Percentiles rank a stretch among this genome's conserved stretches.
Evolutionary conservation across 176 grass and related monocot species (phyloP).

Genomic region (Alloteropsis semialata): DNA sequence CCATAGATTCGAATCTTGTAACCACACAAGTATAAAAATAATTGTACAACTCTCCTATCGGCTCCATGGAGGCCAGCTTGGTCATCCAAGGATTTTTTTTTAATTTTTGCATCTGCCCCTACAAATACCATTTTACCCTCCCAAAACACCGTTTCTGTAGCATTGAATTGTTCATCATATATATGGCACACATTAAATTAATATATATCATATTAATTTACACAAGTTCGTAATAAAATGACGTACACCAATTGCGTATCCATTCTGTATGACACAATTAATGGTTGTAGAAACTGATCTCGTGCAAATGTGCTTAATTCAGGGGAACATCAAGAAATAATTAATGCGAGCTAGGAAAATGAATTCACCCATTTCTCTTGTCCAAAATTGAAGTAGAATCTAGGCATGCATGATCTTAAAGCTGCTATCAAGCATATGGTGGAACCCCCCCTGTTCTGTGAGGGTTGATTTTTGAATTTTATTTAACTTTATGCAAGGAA

Average conservation of each 20-base stretch:
- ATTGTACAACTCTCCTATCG: no score
- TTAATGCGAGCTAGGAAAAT: background rate
- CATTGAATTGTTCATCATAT: background rate
- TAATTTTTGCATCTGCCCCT: no score
- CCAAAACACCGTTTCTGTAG: no score
- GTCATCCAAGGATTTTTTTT: no score
- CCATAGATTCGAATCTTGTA: no score
- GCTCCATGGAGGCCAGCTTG: no score
- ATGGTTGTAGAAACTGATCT: background rate
- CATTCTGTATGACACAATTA: background rate
- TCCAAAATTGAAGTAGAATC: slow-evolving; percentile 9
- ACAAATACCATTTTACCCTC: no score
- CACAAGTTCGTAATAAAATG: background rate
- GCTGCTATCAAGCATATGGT: background rate
- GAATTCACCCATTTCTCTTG: background rate
- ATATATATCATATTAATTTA: background rate
- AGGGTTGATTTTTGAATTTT: background rate
- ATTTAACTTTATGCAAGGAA: background rate
- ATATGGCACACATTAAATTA: background rate
- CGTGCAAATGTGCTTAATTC: background rate
- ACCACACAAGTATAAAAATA: no score
- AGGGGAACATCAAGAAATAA: background rate
- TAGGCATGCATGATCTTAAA: slow-evolving; percentile 1
- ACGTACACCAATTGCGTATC: background rate
- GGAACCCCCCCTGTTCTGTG: background rate